These are phyloP conservation scores for Panaeolus papilionaceus DNA, from an alignment of 768 basidiomycete genomes.

Conservation along the genomic window DNA sequence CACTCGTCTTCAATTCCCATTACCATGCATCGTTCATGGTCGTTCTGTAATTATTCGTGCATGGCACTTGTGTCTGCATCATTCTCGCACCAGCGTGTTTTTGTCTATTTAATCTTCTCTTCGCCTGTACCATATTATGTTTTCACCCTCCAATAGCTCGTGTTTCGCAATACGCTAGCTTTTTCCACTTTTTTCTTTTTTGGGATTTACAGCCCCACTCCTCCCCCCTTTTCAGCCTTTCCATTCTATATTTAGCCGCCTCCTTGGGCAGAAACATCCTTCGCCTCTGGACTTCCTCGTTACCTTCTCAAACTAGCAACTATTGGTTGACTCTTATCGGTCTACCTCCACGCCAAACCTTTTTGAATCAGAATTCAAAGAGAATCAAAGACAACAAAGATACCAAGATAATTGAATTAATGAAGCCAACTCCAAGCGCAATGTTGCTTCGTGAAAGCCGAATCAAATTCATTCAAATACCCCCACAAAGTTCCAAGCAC, in stretches of 20 bases:
- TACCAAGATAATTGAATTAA: constrained; percentile 2
- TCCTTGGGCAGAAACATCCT: background rate
- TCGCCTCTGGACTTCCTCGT: background rate
- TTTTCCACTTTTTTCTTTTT: background rate
- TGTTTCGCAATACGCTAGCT: background rate
- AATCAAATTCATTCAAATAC: constrained; percentile 1
- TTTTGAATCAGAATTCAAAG: background rate
- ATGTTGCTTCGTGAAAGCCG: background rate
- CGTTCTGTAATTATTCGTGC: background rate
- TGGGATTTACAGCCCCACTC: background rate
- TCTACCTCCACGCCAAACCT: background rate
- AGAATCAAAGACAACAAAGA: background rate
- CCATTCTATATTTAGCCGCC: background rate
- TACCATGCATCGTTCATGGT: background rate
- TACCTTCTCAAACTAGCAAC: background rate
- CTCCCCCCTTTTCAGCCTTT: background rate
- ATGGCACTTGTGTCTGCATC: background rate
- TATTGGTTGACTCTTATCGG: background rate
- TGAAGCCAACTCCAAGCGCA: background rate
- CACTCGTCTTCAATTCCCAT: background rate
- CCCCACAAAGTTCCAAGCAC: background rate
- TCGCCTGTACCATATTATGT: constrained; percentile 2
- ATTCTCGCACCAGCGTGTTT: background rate
- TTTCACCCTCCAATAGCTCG: background rate
- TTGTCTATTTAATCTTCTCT: background rate